Evolutionary conservation across 768 basidiomycete species (phyloP), one percentile per base, ranked within the genome.

Genomic region (Lactifluus rugatus): DNA sequence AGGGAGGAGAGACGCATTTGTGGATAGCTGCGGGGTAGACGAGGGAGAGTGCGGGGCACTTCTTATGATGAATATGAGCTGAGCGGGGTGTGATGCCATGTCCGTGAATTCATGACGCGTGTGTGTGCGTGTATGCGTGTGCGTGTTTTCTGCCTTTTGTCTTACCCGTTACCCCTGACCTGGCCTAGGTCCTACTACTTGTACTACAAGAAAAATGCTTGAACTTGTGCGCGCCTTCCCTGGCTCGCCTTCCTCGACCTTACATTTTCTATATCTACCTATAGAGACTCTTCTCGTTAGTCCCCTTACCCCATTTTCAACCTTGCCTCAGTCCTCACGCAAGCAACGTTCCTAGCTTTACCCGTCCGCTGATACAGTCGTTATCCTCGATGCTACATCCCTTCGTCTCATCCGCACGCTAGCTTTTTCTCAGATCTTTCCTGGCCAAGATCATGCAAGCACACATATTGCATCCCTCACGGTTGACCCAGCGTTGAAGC

Each of bases 391-490:
- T 75, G 85, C 89, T n/a, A 77, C 73, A 56, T 77, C 74, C 16
- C 80, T 91, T 34, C 69, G 74, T 17, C 76, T 92, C 47, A 69
- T 84, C 57, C 83, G 85, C 58, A 80, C 86, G 47, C 80, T 93
- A 23, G 81, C 84, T 32, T 88, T 92, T 66, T 85, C 81, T 75
- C 88, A 92, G 67, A 87, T 84, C 6, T 92, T 89, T 67, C 88
- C 89, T 5, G 77, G 79, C n/a, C 65, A 74, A 13, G 70, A 70
- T 9, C 73, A 78, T 56, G 64, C 71, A 11, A 69, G 70, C 26
- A 74, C 77, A 52, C 69, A 66, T 36, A 78, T 91, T 17, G 77
- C 79, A 26, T 83, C 79, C 65, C 71, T 91, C 28, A 75, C 84
- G 3, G 81, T 90, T 19, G 91, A 93, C 68, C 76, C 82, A 16